Base-by-base conservation (phyloP, 2,329 filamentous ascomycete species). In the Hypomyces rosellus region DNA sequence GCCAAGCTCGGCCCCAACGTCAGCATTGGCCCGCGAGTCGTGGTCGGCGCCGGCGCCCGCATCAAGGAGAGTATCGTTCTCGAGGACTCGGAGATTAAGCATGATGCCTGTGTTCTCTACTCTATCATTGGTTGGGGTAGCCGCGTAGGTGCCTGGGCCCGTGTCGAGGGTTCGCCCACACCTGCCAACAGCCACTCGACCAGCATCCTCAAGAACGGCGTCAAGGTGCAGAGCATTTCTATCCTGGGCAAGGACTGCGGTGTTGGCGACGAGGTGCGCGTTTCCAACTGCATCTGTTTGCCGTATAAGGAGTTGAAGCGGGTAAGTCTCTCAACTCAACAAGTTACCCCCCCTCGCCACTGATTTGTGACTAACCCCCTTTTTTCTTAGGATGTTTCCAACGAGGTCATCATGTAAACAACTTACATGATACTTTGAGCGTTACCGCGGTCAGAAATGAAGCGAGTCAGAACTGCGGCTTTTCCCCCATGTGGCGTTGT, bases 231-330 rank as follows among this genome's bases (percentile, higher is more conserved):
- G 77, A 95, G 89, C 69, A 93, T 97, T 65, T 97, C 92, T 43
- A 99, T 97, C 59, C 72, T 99, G 55, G 92, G 92, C 66, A 96
- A 97, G 77, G 93, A 99, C 70, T 97, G 92, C 64, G 82, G 77
- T 50, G 93, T 97, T 30, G 90, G 86, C 4, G 93, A 99, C 62
- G 93, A 97, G 71, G 85, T 97, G 11, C 83, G 90, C 55, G 90
- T 99, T 61, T 92, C 97, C 75, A 97, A 99, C 74, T 99, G 93
- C 68, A 85, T 99, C 53, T 97, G 93, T 74, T 72, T 99, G 74
- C 93, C 93, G 9, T 96, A 91, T 72, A 99, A 99, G 80, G 93
- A 97, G 74, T 73, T 99, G 68, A 97, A 96, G 83, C 82, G 91
- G 74, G 89, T 92, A 74, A 69, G 87, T 80, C 37, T 36, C 34